phyloP scores from a whole-genome alignment of 495 filamentous ascomycete species.

The Aspergillus coremiiformis region DNA sequence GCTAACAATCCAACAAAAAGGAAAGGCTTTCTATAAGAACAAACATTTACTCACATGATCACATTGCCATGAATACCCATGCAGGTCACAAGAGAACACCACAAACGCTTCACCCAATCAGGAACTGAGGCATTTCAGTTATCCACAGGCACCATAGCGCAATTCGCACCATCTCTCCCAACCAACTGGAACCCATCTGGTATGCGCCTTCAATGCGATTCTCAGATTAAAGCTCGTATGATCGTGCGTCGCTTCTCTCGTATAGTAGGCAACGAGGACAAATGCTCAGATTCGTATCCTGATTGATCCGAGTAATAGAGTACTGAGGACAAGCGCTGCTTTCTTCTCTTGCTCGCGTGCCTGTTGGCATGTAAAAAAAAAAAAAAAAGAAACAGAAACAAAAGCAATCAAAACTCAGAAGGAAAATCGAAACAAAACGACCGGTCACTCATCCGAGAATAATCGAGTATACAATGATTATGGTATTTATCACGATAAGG shows the following conservation, averaged over 20 bases:
- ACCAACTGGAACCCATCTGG: too few relatives aligned
- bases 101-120: background rate
- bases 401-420: background rate
- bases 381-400: background rate
- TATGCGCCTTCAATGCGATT: background rate
- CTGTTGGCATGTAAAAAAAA: too few relatives aligned
- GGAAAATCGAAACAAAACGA: background rate
- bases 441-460: constrained; percentile 61
- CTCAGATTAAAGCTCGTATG: background rate
- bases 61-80: constrained; percentile 1
- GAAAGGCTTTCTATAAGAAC: constrained; percentile 1
- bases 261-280: background rate
- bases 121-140: background rate
- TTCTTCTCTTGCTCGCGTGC: too few relatives aligned
- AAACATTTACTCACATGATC: constrained; percentile 1
- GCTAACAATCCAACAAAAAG: background rate
- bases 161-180: background rate
- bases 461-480: constrained; percentile 85
- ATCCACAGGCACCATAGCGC: too few relatives aligned
- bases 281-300: too few relatives aligned
- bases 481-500: constrained; percentile 81
- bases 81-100: background rate
- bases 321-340: too few relatives aligned
- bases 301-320: background rate
- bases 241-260: background rate